Evolutionary conservation across 1,284 basidiomycete genomes (phyloP).

Genomic region (Pyrrhoderma lamaoense): DNA sequence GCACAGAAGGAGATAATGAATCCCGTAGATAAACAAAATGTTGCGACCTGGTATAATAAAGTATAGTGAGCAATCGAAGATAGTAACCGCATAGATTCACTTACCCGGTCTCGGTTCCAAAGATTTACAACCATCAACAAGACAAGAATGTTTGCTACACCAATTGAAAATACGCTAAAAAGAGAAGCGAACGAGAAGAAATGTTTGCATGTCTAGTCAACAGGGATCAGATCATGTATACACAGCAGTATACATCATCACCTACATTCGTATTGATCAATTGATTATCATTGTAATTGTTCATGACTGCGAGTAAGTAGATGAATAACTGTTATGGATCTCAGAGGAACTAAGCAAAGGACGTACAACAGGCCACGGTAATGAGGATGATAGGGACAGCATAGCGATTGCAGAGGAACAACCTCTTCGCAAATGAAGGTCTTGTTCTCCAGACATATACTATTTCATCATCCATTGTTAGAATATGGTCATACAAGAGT

Average conservation of each 20-base stretch:
- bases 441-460: slow-evolving; percentile 20
- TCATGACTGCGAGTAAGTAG: slow-evolving; percentile 2
- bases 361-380: slow-evolving; percentile 4
- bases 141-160: slow-evolving; percentile 10
- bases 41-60: not conserved
- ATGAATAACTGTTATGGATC: not conserved
- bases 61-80: too few species aligned
- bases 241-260: too few species aligned
- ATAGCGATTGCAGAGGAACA: slow-evolving; percentile 22
- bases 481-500: slow-evolving; percentile 23
- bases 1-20: slow-evolving; percentile 10
- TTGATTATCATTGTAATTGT: not conserved
- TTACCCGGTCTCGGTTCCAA: slow-evolving; percentile 17
- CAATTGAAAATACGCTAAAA: slow-evolving; percentile 10
- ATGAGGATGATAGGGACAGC: slow-evolving; percentile 8
- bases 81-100: not conserved
- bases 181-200: slow-evolving; percentile 1
- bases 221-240: too few species aligned
- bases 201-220: slow-evolving; percentile 1
- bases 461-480: slow-evolving; percentile 24
- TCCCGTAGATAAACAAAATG: not conserved
- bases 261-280: not conserved
- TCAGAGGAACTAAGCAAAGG: not conserved
- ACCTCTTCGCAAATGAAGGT: slow-evolving; percentile 17
- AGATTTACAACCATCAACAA: slow-evolving; percentile 14